Base-by-base conservation (phyloP, 164 flowering plant species). In the Chimonanthus praecox region DNA sequence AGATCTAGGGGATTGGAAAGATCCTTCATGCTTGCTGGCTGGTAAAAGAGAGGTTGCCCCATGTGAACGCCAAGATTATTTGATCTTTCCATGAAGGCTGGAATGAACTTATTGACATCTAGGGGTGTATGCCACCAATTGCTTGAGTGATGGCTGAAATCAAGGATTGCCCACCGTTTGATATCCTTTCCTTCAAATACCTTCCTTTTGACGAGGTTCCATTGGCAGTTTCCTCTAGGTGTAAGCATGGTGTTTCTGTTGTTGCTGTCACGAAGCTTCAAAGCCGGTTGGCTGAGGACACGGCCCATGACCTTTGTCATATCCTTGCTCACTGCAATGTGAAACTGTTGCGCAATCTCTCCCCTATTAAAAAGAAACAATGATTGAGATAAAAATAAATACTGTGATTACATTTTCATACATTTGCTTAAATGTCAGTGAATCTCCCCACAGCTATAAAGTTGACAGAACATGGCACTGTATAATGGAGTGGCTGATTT, bases 291-390 rank as follows among this genome's bases (percentile, higher is more conserved):
- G 63, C 61, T 76, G 49, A 91, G 79, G 3, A 91, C 81, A 45
- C 93, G 90, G 0, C 91, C 93, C 3, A 7, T 70, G 21, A 90
- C 90, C 47, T 69, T 50, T 9, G 93, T 90, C 94, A 93, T 88
- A 44, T 72, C 71, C 10, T 4, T 64, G 67, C 75, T 71, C 5
- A 88, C 85, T 49, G 72, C 74, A 6, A 90, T 75, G 20, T 84
- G 86, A 76, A 93, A 93, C 15, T 84, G 82, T 45, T 67, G 13
- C n/a, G 75, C 49, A 16, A 75, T 49, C 0, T 71, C 79, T 47
- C 85, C 82, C 15, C 91, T 86, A 81, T 43, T 13, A n/a, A 78
- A 54, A 8, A 75, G 8, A 1, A 43, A 45, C 6, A 9, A 68
- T 54, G 11, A 3, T 54, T 54, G 33, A 54, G 60, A 54, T 13